Evolutionary conservation across 805 yeast genomes (phyloP), one percentile per base, ranked within the genome.

Genomic region (Barnettozyma californica): DNA sequence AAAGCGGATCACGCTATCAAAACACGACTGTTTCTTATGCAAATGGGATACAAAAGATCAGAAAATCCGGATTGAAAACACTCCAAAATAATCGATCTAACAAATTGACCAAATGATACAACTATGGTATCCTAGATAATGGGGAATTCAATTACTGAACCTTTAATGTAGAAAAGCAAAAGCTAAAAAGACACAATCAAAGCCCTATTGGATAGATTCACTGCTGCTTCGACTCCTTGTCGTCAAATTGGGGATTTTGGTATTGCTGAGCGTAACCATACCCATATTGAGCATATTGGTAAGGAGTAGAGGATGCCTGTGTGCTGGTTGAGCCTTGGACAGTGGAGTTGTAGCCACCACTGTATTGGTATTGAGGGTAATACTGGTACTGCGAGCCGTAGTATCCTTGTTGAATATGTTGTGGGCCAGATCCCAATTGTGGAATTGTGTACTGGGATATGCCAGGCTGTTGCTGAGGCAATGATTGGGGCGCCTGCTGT

Each of bases 181-280:
- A 29, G 14, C 33, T 29, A 14, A 16, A 14, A 29, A 13, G 33
- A 11, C 16, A 14, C 33, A 29, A 14, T 13, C 11, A 29, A 29
- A 29, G 14, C 11, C 11, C 33, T n/a, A 29, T 29, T 4, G 31
- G 11, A 13, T 9, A 13, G 14, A 29, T n/a, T 35, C 38, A 9
- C 23, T 34, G 52, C 43, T 56, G 45, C 41, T 46, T 47, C 37
- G 16, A 54, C 35, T 59, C 62, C 50, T 58, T 56, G 23, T 59
- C 62, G 14, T 59, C 62, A 41, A 53, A 59, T 27, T 56, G 59
- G 29, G 54, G 54, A 26, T 47, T 50, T 46, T 56, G 54, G 46
- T 57, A 59, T 46, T 58, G 62, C 27, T 56, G 62, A 47, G 53
- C 44, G 48, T 58, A 58, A 5, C 63, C 62, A 38, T 58, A 57